Evolutionary conservation across 257 asterid genomes (phyloP).

Genomic region (Jacaranda mimosifolia): DNA sequence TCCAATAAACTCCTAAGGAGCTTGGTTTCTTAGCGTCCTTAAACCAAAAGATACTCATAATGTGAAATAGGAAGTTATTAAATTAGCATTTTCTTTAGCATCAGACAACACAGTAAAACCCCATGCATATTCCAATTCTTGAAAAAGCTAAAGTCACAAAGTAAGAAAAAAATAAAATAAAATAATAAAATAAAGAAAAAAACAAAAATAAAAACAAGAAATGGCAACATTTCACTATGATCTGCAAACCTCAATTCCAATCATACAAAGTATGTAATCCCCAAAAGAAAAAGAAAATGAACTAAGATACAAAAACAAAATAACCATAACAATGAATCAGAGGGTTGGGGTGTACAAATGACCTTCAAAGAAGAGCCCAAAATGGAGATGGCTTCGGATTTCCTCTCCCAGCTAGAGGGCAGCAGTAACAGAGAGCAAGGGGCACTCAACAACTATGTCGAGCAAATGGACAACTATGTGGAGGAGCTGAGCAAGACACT

Average conservation of each 20-base stretch:
- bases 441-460: conserved; percentile 57
- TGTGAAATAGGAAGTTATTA: no score
- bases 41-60: no score
- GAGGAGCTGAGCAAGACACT: conserved; percentile 52
- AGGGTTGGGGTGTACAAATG: no score
- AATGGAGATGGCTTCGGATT: conserved; percentile 25
- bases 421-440: conserved; percentile 40
- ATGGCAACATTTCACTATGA: conserved; percentile 15
- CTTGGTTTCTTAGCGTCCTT: no score
- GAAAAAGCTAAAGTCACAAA: conserved; percentile 3
- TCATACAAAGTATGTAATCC: not conserved
- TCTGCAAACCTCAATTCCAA: conserved; percentile 27
- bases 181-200: not conserved
- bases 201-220: not conserved
- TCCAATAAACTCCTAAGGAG: no score
- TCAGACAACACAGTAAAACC: not conserved
- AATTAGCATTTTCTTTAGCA: no score
- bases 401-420: conserved; percentile 38
- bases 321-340: no score
- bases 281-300: no score
- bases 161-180: not conserved
- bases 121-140: conserved; percentile 1
- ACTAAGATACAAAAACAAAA: no score
- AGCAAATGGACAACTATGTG: conserved; percentile 54
- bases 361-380: no score